Evolutionary conservation across 352 stramenopile genomes (phyloP), one percentile per base, ranked within the genome.

Genomic region (Phytopythium oedochilum): DNA sequence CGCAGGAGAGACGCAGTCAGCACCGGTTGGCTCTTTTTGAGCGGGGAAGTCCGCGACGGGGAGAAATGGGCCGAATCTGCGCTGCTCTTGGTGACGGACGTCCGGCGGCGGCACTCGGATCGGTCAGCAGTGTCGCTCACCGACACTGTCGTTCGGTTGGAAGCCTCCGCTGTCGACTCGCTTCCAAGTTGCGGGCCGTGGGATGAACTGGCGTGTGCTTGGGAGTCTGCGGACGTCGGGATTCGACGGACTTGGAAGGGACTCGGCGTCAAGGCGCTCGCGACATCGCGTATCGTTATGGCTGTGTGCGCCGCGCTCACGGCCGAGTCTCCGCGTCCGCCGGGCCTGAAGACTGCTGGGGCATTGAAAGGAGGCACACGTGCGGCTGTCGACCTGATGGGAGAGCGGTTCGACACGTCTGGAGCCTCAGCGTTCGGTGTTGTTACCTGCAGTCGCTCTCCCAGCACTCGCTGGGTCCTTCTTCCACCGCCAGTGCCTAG

Each of bases 401-500:
- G 6, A 2, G 29, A 38, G 29, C 17, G 31, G 3, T 31, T 38
- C 12, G 20, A 8, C 2, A 25, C 4, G 22, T n/a, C 14, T 29
- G 3, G 2, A 29, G 7, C 17, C 2, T 17, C 31, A n/a, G 14
- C 6, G 8, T 2, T 12, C 2, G 23, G 7, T n/a, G 35, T 46
- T 10, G 9, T 23, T 34, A 12, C 28, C 49, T 28, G 8, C 18
- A 55, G 44, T 17, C 29, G 22, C 3, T 52, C 60, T 29, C 34
- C 57, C 29, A 49, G 23, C 10, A 61, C 25, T 14, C 50, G 54
- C 22, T 68, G 42, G 43, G 43, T 53, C 8, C 66, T 65, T n/a
- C 52, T 69, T 28, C 61, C n/a, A n/a, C n/a, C 23, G 2, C 47
- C 47, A n/a, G 6, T 32, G 20, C 29, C 64, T 3, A 86, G 44